These are phyloP conservation scores for Podospora comata DNA, from an alignment of 495 filamentous ascomycete genomes.

Conservation along the genomic window DNA sequence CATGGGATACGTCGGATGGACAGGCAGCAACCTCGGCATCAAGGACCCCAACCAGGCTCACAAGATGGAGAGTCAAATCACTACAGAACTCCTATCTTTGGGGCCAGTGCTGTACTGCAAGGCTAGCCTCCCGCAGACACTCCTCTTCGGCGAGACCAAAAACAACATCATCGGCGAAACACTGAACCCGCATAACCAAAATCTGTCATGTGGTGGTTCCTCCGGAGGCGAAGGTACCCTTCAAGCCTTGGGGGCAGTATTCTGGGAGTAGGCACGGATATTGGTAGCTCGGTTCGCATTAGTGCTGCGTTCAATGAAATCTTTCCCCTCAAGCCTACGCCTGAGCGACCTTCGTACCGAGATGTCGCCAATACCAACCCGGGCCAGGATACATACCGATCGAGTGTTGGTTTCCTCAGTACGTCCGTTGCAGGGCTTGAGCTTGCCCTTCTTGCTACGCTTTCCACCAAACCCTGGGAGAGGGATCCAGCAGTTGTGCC, in stretches of 20 bases:
- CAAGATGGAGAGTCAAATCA: constrained; percentile 24
- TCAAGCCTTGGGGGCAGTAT: background rate
- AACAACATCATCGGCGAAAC: background rate
- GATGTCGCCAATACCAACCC: background rate
- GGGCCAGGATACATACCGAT: background rate
- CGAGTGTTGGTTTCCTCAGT: background rate
- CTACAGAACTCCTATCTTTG: background rate
- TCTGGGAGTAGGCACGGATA: background rate
- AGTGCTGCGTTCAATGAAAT: background rate
- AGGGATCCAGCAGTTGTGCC: background rate
- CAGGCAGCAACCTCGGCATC: constrained; percentile 28
- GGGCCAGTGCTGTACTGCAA: background rate
- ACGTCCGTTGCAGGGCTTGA: background rate
- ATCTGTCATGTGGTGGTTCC: background rate
- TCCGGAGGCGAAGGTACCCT: background rate
- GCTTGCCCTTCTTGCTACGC: background rate
- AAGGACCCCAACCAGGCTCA: constrained; percentile 48
- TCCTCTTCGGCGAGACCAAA: background rate
- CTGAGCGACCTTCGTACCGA: background rate
- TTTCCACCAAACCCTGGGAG: background rate
- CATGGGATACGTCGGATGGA: constrained; percentile 35
- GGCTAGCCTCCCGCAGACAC: background rate
- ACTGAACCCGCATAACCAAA: background rate
- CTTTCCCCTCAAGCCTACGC: background rate
- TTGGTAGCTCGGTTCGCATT: background rate